Conservation (phyloP, 1,284 basidiomycete species). For the Rhodotorula glutinis region DNA sequence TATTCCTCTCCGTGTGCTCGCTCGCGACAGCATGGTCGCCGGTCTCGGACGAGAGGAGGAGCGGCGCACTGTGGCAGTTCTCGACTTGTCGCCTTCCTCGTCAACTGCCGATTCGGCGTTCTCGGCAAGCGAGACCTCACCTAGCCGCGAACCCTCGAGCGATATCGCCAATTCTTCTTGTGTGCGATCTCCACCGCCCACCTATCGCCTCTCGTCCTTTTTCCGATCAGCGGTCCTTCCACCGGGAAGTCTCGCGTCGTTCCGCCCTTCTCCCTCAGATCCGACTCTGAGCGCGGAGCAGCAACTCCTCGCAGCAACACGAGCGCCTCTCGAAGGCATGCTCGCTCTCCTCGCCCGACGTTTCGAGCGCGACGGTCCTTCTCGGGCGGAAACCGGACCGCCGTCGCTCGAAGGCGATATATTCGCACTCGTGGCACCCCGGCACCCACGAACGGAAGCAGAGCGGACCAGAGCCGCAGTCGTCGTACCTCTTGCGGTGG, state of each 20-base stretch:
- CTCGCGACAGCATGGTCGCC: too few relatives aligned
- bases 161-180: background rate
- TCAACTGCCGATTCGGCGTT: background rate
- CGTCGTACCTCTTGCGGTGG: background rate
- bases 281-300: too few relatives aligned
- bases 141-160: too few relatives aligned
- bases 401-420: background rate
- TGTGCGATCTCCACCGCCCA: too few relatives aligned
- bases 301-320: background rate
- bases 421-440: background rate
- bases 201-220: slow-evolving; percentile 4
- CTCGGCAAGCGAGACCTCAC: background rate
- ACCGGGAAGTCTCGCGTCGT: background rate
- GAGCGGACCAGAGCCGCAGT: background rate
- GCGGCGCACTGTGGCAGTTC: background rate
- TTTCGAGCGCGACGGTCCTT: background rate
- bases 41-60: background rate
- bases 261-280: background rate
- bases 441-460: background rate
- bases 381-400: too few relatives aligned
- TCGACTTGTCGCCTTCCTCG: background rate
- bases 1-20: background rate
- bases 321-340: background rate
- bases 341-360: background rate
- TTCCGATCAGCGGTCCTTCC: background rate